These are phyloP conservation scores for Aeschynomene evenia DNA, from an alignment of 306 rosid species.

Conservation along the genomic window DNA sequence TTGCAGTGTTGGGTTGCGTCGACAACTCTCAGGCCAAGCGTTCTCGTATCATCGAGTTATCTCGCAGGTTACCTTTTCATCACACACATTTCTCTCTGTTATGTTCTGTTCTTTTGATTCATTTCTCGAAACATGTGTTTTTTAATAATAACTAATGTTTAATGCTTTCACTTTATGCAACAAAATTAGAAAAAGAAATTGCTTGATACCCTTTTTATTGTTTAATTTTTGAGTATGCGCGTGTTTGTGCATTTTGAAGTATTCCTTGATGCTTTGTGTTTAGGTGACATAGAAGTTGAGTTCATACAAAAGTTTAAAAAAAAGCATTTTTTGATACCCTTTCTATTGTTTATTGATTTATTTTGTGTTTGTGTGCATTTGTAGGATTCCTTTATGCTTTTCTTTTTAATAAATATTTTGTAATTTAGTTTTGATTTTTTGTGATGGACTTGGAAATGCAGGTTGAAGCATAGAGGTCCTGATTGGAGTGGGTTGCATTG, in stretches of 20 bases:
- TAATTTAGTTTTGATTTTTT: neutral
- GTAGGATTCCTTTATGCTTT: too few relatives aligned
- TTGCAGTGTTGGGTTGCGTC: slow-evolving; percentile 80
- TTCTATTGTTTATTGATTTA: too few relatives aligned
- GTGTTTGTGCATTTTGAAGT: neutral
- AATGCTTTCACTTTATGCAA: slow-evolving; percentile 1
- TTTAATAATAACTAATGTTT: neutral
- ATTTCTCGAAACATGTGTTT: neutral
- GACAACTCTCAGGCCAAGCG: slow-evolving; percentile 86
- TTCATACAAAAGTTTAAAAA: too few relatives aligned
- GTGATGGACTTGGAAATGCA: slow-evolving; percentile 30
- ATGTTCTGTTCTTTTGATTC: neutral
- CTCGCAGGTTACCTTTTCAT: slow-evolving; percentile 57
- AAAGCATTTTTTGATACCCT: too few relatives aligned
- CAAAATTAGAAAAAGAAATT: neutral
- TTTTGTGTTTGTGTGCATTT: too few relatives aligned
- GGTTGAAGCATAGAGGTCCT: slow-evolving; percentile 92
- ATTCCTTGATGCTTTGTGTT: neutral
- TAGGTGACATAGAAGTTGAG: neutral
- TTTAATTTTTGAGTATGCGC: neutral
- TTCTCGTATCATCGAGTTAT: slow-evolving; percentile 79
- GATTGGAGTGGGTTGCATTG: slow-evolving; percentile 99
- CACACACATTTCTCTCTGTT: neutral
- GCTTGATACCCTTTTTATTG: neutral
- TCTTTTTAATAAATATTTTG: neutral